Conservation (phyloP, 2,329 filamentous ascomycete genomes). For the Fusarium penzigii region DNA sequence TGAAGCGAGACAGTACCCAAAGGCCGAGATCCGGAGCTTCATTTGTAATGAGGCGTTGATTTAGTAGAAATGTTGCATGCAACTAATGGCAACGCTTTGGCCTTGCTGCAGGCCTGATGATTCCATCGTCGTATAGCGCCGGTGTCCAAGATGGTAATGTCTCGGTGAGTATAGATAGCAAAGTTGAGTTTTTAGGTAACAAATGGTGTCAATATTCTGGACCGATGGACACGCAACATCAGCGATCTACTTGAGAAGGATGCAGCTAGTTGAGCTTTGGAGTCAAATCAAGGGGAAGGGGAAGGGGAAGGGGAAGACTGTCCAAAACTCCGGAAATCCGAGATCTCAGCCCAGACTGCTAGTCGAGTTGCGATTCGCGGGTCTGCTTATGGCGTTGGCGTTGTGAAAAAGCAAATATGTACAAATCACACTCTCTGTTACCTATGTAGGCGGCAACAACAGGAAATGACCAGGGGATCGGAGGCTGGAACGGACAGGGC, state of each 20-base stretch:
- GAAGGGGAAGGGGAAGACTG: no score
- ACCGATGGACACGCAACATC: no score
- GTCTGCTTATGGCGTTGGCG: no score
- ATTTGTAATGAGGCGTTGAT: not conserved
- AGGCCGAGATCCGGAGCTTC: not conserved
- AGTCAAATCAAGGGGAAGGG: not conserved
- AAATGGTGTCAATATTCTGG: not conserved
- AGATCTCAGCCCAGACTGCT: no score
- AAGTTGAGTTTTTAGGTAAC: not conserved
- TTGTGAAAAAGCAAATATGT: no score
- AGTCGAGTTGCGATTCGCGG: no score
- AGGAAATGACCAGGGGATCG: no score
- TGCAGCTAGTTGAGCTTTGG: not conserved
- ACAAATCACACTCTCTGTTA: no score
- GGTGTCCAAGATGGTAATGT: not conserved
- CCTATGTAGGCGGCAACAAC: no score
- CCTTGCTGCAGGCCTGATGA: not conserved
- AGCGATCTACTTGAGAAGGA: not conserved
- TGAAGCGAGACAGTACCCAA: not conserved
- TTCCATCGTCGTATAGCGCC: not conserved
- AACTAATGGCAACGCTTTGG: not conserved
- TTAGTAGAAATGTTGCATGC: not conserved
- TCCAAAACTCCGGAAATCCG: no score
- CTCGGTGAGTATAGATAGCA: not conserved
- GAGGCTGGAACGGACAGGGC: no score